These are phyloP conservation scores for Erythrobasidium hasegawianum DNA, from an alignment of 1,284 basidiomycete species.

Conservation along the genomic window DNA sequence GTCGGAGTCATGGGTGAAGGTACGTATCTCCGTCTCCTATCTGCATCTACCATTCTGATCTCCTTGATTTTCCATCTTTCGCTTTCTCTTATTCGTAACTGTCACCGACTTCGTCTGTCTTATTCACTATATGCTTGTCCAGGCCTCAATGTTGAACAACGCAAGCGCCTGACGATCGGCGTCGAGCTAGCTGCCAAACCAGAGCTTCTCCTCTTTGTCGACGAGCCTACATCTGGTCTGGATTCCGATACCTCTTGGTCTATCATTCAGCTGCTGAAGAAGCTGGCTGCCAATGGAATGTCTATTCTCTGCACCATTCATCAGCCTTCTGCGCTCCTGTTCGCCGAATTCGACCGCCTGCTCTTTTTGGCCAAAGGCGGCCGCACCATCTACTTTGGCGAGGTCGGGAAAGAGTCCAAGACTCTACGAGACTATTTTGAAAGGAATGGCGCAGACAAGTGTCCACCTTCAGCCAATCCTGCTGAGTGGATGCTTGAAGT, in stretches of 20 bases:
- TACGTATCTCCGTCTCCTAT: neutral
- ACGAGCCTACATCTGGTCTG: slow-evolving; percentile 56
- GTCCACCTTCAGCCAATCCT: slow-evolving; percentile 56
- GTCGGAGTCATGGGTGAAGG: slow-evolving; percentile 65
- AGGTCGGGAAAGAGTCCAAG: slow-evolving; percentile 55
- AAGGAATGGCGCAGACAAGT: slow-evolving; percentile 54
- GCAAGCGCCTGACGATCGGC: slow-evolving; percentile 74
- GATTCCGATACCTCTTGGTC: slow-evolving; percentile 72
- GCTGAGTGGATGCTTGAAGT: slow-evolving; percentile 55
- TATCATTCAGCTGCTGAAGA: slow-evolving; percentile 71
- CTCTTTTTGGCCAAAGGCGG: slow-evolving; percentile 55
- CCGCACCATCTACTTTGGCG: slow-evolving; percentile 60
- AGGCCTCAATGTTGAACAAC: slow-evolving; percentile 60
- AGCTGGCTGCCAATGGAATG: slow-evolving; percentile 76
- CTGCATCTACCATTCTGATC: too few relatives aligned
- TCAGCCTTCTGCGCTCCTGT: slow-evolving; percentile 62
- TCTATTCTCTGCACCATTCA: slow-evolving; percentile 57
- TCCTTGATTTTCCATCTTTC: too few relatives aligned
- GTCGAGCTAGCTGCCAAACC: slow-evolving; percentile 75
- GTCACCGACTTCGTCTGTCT: too few relatives aligned
- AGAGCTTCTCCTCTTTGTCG: slow-evolving; percentile 71
- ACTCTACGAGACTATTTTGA: slow-evolving; percentile 56
- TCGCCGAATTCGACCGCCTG: slow-evolving; percentile 63
- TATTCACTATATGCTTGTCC: too few relatives aligned
- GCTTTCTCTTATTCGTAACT: too few relatives aligned